Conservation (phyloP, 352 stramenopile species). For the Globisporangium carolinianum region DNA sequence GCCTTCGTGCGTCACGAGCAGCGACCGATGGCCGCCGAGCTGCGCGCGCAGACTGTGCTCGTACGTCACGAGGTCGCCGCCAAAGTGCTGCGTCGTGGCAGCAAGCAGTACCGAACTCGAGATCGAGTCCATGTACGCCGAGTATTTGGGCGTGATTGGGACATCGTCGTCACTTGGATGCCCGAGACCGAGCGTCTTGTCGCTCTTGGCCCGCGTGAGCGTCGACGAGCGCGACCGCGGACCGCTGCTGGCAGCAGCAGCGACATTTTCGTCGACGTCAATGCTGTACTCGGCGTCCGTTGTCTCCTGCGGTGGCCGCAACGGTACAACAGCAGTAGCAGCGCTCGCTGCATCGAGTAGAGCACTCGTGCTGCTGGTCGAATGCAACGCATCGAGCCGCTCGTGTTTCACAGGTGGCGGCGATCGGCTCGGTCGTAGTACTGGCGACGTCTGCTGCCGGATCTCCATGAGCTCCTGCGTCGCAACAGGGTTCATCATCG, state of each 20-base stretch:
- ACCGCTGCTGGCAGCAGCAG: slow-evolving; percentile 7
- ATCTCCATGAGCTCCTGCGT: slow-evolving; percentile 59
- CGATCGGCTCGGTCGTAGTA: slow-evolving; percentile 21
- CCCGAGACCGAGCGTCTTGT: slow-evolving; percentile 41
- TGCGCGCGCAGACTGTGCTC: slow-evolving; percentile 69
- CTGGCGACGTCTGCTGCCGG: slow-evolving; percentile 40
- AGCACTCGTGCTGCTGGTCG: slow-evolving; percentile 2
- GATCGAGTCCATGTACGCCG: slow-evolving; percentile 60
- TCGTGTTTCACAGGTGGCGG: slow-evolving; percentile 12
- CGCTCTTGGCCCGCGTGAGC: slow-evolving; percentile 65
- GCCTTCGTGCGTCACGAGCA: slow-evolving; percentile 32
- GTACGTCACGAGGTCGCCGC: slow-evolving; percentile 71
- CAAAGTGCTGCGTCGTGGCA: slow-evolving; percentile 82
- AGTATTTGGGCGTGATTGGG: slow-evolving; percentile 46
- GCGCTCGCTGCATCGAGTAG: background rate
- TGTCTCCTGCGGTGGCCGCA: slow-evolving; percentile 44
- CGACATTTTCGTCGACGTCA: slow-evolving; percentile 25
- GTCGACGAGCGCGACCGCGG: slow-evolving; percentile 40
- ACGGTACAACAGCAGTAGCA: slow-evolving; percentile 1
- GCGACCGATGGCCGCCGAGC: slow-evolving; percentile 63
- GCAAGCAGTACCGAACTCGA: slow-evolving; percentile 67
- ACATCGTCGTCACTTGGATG: slow-evolving; percentile 4
- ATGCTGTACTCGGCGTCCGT: slow-evolving; percentile 70
- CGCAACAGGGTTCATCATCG: slow-evolving; percentile 67
- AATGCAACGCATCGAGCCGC: background rate